Conservation (phyloP, 371 early-diverging fungal species). For the Parasitella parasitica region DNA sequence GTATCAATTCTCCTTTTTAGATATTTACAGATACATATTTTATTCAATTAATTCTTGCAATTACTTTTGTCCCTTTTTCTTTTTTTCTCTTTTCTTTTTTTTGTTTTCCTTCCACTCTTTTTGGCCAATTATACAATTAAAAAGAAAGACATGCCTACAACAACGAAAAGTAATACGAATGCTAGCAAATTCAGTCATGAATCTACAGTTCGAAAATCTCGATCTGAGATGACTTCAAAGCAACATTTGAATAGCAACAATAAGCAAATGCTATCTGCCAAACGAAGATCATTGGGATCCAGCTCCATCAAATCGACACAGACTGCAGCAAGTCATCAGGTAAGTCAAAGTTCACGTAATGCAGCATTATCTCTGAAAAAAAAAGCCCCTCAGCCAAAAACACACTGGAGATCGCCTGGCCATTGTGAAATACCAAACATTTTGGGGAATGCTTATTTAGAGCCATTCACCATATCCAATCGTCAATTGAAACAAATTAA, state of each 20-base stretch:
- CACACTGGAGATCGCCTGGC: conserved; percentile 26
- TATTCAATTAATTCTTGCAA: no score
- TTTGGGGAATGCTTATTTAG: conserved; percentile 22
- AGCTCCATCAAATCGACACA: conserved; percentile 10
- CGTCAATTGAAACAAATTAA: background rate
- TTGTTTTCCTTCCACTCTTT: no score
- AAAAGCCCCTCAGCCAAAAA: background rate
- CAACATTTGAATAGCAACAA: background rate
- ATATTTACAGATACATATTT: no score
- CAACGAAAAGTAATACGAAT: background rate
- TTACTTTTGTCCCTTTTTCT: no score
- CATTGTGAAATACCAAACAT: conserved; percentile 31
- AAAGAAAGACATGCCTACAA: conserved; percentile 3
- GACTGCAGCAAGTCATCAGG: background rate
- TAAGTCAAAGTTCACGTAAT: background rate
- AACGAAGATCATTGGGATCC: conserved; percentile 6
- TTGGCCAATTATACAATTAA: no score
- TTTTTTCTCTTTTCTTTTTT: no score
- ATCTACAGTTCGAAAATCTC: background rate
- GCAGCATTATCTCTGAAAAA: background rate
- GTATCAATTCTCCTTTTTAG: no score
- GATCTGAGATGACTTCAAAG: background rate
- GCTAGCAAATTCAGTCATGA: background rate
- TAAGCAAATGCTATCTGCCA: background rate
- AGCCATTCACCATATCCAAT: background rate